These are phyloP conservation scores for Uronychia binucleata DNA, from an alignment of 73 alveolate species.

Conservation along the genomic window DNA sequence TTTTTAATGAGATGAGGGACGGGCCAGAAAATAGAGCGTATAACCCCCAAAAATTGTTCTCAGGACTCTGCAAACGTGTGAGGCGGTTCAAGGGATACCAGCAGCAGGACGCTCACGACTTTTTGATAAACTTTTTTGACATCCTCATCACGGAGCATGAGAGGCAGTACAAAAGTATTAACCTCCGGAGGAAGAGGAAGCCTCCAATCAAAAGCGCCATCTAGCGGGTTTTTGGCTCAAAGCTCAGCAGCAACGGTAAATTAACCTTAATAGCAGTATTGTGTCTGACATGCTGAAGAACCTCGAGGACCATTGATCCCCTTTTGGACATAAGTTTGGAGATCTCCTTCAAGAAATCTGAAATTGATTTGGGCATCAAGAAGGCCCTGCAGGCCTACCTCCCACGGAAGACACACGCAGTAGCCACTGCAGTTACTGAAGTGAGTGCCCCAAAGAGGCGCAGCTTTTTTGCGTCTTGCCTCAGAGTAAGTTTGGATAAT, in stretches of 20 bases:
- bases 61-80: conserved; percentile 33
- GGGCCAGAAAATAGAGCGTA: conserved; percentile 13
- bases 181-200: neutral
- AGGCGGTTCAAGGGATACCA: conserved; percentile 57
- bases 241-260: conserved; percentile 37
- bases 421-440: neutral
- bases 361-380: neutral
- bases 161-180: conserved; percentile 19
- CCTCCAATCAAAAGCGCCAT: conserved; percentile 11
- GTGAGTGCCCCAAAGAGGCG: neutral
- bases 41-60: conserved; percentile 35
- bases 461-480: neutral
- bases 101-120: conserved; percentile 68
- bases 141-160: conserved; percentile 40
- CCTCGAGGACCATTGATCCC: conserved; percentile 62
- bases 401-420: neutral
- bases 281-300: conserved; percentile 53
- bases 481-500: neutral
- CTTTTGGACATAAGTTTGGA: conserved; percentile 44
- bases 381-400: neutral
- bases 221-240: conserved; percentile 54
- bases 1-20: conserved; percentile 40
- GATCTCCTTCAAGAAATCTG: conserved; percentile 29
- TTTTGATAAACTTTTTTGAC: conserved; percentile 47
- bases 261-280: conserved; percentile 11